These are phyloP conservation scores for Neonectria coccinea DNA, from an alignment of 2,329 filamentous ascomycete species.

Conservation along the genomic window DNA sequence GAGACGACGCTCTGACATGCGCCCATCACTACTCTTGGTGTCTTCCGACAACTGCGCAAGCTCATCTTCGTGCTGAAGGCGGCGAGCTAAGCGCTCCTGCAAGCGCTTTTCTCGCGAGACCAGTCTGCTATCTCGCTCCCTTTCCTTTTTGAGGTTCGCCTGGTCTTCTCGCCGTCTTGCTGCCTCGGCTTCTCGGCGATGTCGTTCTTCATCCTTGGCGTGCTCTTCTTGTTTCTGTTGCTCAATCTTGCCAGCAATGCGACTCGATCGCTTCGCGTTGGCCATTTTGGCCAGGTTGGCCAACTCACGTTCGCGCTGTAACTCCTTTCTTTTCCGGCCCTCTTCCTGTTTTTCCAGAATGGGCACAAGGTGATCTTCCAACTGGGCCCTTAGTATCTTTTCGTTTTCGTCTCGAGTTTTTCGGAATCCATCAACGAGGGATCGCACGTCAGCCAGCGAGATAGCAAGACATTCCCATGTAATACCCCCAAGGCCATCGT, in stretches of 20 bases:
- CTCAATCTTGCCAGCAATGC: conserved; percentile 85
- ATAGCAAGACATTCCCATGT: conserved; percentile 94
- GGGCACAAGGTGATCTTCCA: conserved; percentile 84
- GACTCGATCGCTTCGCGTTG: conserved; percentile 92
- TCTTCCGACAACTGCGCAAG: conserved; percentile 83
- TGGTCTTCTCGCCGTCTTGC: conserved; percentile 76
- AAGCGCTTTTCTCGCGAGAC: conserved; percentile 87
- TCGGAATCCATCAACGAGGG: conserved; percentile 76
- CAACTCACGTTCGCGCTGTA: conserved; percentile 80
- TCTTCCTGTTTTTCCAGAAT: conserved; percentile 84
- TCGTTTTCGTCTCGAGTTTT: conserved; percentile 88
- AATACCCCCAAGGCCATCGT: conserved; percentile 78
- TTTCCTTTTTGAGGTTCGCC: conserved; percentile 68
- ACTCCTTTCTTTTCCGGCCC: conserved; percentile 76
- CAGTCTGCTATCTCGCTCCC: conserved; percentile 82
- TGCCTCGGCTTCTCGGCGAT: conserved; percentile 64
- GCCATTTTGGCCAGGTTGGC: conserved; percentile 86
- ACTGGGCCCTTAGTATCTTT: conserved; percentile 76
- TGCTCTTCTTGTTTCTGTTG: conserved; percentile 80
- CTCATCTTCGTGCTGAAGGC: conserved; percentile 86
- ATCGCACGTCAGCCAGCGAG: conserved; percentile 79
- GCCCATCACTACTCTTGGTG: conserved; percentile 70
- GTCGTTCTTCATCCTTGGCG: conserved; percentile 73
- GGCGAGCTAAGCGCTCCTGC: conserved; percentile 85
- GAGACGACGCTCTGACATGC: conserved; percentile 83